Evolutionary conservation across 148 eudicot genomes (phyloP).

Genomic region (Camellia lanceoleosa): DNA sequence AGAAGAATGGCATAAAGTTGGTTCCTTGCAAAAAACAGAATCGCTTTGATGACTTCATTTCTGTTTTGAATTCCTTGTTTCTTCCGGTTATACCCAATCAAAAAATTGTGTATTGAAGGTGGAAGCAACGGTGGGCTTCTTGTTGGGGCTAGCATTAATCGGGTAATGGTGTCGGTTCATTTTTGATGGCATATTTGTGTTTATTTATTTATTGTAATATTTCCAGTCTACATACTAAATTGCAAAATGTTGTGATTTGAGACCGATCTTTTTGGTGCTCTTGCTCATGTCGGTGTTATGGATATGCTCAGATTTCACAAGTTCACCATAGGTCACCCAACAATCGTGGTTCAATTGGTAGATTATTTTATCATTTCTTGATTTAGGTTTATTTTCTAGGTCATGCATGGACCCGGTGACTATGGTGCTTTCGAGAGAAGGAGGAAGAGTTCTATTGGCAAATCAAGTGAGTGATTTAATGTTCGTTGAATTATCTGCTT

Average conservation of each 20-base stretch:
- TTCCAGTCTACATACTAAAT: neutral
- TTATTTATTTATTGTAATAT: too few relatives aligned
- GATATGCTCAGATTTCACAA: slow-evolving; percentile 97
- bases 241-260: slow-evolving; percentile 43
- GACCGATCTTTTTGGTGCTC: slow-evolving; percentile 98
- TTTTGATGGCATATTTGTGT: too few relatives aligned
- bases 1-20: too few relatives aligned
- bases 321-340: slow-evolving; percentile 83
- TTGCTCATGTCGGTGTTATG: slow-evolving; percentile 98
- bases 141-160: too few relatives aligned
- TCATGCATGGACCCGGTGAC: slow-evolving; percentile 94
- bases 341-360: neutral
- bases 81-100: too few relatives aligned
- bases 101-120: too few relatives aligned
- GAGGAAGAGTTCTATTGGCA: slow-evolving; percentile 88
- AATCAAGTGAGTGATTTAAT: slow-evolving; percentile 58
- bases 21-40: too few relatives aligned
- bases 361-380: neutral
- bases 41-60: too few relatives aligned
- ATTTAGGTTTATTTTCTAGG: slow-evolving; percentile 38
- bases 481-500: neutral
- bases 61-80: too few relatives aligned
- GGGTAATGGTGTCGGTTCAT: too few relatives aligned
- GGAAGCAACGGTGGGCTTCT: too few relatives aligned
- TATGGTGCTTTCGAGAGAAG: slow-evolving; percentile 94